Percentiles rank a stretch among this genome's conserved stretches.
Evolutionary conservation across 768 basidiomycete species (phyloP).

Genomic region (Lactifluus rugatus): DNA sequence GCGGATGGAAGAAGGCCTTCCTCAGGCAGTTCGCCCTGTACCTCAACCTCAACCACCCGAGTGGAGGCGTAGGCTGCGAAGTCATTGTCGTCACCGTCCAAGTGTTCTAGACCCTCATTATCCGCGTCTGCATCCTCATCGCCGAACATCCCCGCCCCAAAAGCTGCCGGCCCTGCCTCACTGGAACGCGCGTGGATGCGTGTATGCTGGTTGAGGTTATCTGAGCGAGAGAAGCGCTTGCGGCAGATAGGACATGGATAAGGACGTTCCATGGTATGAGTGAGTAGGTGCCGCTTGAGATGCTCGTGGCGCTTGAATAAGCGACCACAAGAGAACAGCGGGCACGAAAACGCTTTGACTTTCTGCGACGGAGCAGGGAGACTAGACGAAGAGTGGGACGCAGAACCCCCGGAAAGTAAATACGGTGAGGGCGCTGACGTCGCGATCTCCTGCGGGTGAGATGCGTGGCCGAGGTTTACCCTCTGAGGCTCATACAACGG

Average conservation of each 20-base stretch:
- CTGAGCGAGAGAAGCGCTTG: slow-evolving; percentile 80
- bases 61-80: slow-evolving; percentile 10
- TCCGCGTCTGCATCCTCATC: slow-evolving; percentile 25
- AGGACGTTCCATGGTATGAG: slow-evolving; percentile 84
- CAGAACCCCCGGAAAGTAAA: slow-evolving; percentile 18
- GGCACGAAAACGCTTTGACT: slow-evolving; percentile 68
- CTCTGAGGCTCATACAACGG: slow-evolving; percentile 15
- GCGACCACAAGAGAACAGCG: slow-evolving; percentile 72
- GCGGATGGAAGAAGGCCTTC: slow-evolving; percentile 13
- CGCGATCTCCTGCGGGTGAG: slow-evolving; percentile 11
- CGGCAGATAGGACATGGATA: slow-evolving; percentile 65
- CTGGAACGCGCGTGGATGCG: slow-evolving; percentile 60
- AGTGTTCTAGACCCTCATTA: slow-evolving; percentile 31
- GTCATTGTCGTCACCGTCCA: slow-evolving; percentile 23
- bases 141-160: slow-evolving; percentile 8
- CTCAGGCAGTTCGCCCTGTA: slow-evolving; percentile 17
- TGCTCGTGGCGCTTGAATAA: slow-evolving; percentile 91
- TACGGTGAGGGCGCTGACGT: slow-evolving; percentile 20
- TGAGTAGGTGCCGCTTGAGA: slow-evolving; percentile 76
- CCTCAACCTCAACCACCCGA: slow-evolving; percentile 23
- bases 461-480: not conserved
- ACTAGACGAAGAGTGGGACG: slow-evolving; percentile 16
- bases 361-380: slow-evolving; percentile 18
- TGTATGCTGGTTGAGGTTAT: slow-evolving; percentile 81
- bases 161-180: slow-evolving; percentile 18